Evolutionary conservation across 106 monocot species (phyloP), one percentile per base, ranked within the genome.

Genomic region (Dendrobium nobile): DNA sequence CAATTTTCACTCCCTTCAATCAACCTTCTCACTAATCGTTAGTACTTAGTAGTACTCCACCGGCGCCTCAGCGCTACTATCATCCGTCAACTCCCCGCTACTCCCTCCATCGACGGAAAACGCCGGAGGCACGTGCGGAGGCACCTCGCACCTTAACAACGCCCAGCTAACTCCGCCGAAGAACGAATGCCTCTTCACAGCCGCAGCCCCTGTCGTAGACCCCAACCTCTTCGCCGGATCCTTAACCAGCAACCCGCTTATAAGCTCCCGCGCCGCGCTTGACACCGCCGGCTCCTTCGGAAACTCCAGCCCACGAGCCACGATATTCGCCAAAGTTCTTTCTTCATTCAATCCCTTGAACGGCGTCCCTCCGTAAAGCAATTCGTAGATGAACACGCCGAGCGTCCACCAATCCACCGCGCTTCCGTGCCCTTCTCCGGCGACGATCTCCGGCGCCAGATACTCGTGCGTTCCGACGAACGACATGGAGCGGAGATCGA

Each of bases 391-490:
- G 87, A 95, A 86, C 41, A 95, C 76, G 2, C 90, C 92, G 1
- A 92, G 87, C 1, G 95, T 95, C 92, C 95, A 90, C 95, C 95
- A 95, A 78, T 95, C 95, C 9, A 95, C 95, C 2, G 90, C 74
- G 78, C 85, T 84, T 58, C 92, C 95, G 78, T 95, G 95, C 10
- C 92, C 95, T 26, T 95, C 95, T 1, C 96, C 93, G 37, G 95
- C 86, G 54, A 95, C 89, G 64, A 95, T 93, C 88, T 95, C 92
- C 8, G 93, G 95, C 4, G 89, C 89, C 20, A 96, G 84, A 81
- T 96, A 96, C 82, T 96, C 96, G 79, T 96, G 96, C 42, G 96
- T 96, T 0, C 96, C 96, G 22, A 96, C 96, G 79, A 96, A 96
- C 3, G 93, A 91, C 91, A 89, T 91, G 27, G 96, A 96, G 11